phyloP scores from a whole-genome alignment of 306 rosid species.

The Gleditsia sinensis region DNA sequence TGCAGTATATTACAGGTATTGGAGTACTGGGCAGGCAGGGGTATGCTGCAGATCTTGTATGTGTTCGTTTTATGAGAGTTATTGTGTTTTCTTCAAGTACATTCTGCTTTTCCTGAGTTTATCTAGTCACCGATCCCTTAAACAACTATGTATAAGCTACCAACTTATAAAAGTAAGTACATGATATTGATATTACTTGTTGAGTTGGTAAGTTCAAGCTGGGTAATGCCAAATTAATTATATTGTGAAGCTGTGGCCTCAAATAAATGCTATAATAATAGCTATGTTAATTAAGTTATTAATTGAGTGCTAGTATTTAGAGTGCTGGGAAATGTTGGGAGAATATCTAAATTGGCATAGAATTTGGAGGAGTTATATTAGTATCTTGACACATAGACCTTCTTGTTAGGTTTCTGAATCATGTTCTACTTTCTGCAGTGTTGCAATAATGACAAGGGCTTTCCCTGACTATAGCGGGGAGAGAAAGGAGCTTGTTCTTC shows the following conservation, averaged over 20 bases:
- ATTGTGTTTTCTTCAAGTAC: background rate
- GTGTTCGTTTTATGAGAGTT: conserved; percentile 38
- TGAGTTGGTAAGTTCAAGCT: conserved; percentile 3
- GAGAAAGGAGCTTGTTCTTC: conserved; percentile 51
- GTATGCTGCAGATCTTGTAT: conserved; percentile 89
- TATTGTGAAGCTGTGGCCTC: background rate
- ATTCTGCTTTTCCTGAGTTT: background rate
- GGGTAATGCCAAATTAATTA: background rate
- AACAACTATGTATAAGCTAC: background rate
- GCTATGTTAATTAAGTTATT: background rate
- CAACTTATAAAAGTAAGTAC: background rate
- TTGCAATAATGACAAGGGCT: conserved; percentile 93
- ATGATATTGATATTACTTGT: background rate
- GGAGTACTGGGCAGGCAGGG: conserved; percentile 79
- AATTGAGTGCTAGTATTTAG: background rate
- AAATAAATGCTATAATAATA: background rate
- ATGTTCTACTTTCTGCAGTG: conserved; percentile 47
- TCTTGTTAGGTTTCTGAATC: conserved; percentile 29
- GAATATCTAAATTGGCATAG: background rate
- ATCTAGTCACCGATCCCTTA: background rate
- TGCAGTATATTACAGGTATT: conserved; percentile 52
- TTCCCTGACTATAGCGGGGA: conserved; percentile 53
- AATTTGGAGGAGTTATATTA: background rate
- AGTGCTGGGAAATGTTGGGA: background rate
- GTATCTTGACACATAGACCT: background rate